Evolutionary conservation across 23 red algal genomes (phyloP), one percentile per base, ranked within the genome.

Genomic region (Cyanidiococcus yangmingshanensis): DNA sequence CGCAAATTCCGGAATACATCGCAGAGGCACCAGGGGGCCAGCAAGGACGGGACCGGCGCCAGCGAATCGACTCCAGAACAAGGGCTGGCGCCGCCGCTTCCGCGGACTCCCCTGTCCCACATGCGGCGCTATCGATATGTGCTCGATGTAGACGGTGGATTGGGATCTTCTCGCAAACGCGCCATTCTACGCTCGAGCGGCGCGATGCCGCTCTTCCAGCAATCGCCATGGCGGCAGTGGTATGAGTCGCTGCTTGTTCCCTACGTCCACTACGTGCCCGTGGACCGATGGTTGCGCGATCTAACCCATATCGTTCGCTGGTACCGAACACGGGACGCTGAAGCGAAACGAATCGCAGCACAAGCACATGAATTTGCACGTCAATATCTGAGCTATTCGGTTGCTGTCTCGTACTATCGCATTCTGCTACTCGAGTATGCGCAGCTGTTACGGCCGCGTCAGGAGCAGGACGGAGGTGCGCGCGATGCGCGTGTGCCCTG

Each of bases 111-210:
- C 2, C 80, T 85, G 39, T 37, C 75, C 57, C 27, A 84, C 37
- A 76, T 82, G n/a, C 30, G 54, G 18, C 36, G 75, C n/a, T 90
- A 85, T 39, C 80, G 82, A 32, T 90, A 90, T 39, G 82, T 90
- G 37, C 80, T 90, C 0, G 87, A 90, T 33, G 87, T 90, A 0
- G 87, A 90, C n/a, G 87, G 87, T 35, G 87, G 87, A 39, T 34
- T 90, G 21, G 87, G 87, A 1, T 84, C 80, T 32, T 84, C 80
- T 31, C 79, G 87, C 2, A 90, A 90, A 40, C 76, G 87, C 39
- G 68, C 68, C 68, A 80, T 90, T 32, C 68, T 90, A 54, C 54
- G 68, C 18, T 74, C 68, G 76, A 67, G 57, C 37, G 87, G 87
- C 15, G 79, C 87, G 15, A 68, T 76, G 21, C 82, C 82, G 18